These are phyloP conservation scores for Violaceomyces palustris DNA, from an alignment of 1,284 basidiomycete genomes.

Conservation along the genomic window DNA sequence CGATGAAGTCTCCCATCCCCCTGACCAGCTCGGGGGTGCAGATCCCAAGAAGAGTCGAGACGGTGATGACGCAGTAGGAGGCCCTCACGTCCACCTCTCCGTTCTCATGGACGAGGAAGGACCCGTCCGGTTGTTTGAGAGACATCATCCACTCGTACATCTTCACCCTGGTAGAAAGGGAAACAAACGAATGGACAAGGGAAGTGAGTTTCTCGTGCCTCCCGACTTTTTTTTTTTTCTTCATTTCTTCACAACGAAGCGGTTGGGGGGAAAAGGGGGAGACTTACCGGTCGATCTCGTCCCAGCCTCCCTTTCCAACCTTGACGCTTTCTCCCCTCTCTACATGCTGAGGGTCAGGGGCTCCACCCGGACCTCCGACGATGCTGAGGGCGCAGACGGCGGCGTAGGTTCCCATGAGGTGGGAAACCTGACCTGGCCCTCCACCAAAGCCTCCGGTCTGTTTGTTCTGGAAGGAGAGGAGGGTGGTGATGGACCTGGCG, in stretches of 20 bases:
- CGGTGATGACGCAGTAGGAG: conserved; percentile 69
- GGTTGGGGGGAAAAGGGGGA: not conserved
- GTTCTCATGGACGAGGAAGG: conserved; percentile 79
- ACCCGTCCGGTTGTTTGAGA: conserved; percentile 88
- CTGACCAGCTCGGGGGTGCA: conserved; percentile 78
- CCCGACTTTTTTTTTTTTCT: no score
- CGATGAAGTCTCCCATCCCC: conserved; percentile 56
- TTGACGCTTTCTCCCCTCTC: conserved; percentile 58
- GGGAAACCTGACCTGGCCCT: conserved; percentile 79
- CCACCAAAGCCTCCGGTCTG: conserved; percentile 77
- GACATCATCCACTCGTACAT: conserved; percentile 88
- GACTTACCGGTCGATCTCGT: conserved; percentile 50
- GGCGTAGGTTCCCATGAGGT: conserved; percentile 87
- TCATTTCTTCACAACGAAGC: no score
- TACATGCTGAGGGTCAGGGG: conserved; percentile 28
- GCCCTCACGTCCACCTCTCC: conserved; percentile 90
- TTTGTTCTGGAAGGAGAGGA: conserved; percentile 48
- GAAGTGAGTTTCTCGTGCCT: no score
- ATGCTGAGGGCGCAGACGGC: conserved; percentile 78
- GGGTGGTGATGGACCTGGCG: conserved; percentile 42
- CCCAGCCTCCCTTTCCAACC: conserved; percentile 50
- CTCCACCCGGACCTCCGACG: conserved; percentile 62
- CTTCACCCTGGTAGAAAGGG: conserved; percentile 54
- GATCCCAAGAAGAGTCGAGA: conserved; percentile 70
- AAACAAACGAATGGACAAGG: not conserved